These are phyloP conservation scores for Moricandia moricandioides DNA, from an alignment of 345 rosid species.

Conservation along the genomic window DNA sequence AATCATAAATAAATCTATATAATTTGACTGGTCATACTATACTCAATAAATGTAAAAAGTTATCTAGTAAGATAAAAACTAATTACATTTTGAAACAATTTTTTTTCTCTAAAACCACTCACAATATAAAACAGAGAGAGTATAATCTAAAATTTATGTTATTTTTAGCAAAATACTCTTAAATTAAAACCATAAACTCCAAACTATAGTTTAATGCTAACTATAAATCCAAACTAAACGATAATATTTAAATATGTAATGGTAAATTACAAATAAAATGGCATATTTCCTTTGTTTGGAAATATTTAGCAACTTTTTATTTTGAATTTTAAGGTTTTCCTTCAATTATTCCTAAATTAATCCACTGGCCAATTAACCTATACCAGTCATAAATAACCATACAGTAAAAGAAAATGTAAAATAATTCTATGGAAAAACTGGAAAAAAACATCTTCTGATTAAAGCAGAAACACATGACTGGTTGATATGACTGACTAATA, in stretches of 20 bases:
- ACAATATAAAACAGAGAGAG: no score
- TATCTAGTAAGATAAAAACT: no score
- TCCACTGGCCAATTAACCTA: not conserved
- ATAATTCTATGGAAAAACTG: constrained; percentile 33
- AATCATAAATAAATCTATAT: no score
- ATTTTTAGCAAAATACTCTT: not conserved
- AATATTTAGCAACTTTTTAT: not conserved
- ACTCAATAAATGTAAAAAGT: no score
- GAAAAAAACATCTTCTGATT: constrained; percentile 33
- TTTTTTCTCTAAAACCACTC: no score
- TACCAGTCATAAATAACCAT: constrained; percentile 9
- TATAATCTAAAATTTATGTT: not conserved
- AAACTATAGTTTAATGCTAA: not conserved
- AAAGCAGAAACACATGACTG: constrained; percentile 35
- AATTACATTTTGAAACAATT: no score
- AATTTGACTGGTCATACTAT: no score
- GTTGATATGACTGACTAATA: constrained; percentile 34
- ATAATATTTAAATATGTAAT: not conserved
- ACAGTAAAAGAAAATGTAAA: not conserved
- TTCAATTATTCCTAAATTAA: not conserved
- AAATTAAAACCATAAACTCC: not conserved
- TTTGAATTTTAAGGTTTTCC: not conserved
- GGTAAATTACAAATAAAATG: not conserved
- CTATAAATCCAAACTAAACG: not conserved
- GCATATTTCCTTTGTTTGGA: not conserved